phyloP scores from a whole-genome alignment of 2,329 filamentous ascomycete species.

The Fusarium albidum region DNA sequence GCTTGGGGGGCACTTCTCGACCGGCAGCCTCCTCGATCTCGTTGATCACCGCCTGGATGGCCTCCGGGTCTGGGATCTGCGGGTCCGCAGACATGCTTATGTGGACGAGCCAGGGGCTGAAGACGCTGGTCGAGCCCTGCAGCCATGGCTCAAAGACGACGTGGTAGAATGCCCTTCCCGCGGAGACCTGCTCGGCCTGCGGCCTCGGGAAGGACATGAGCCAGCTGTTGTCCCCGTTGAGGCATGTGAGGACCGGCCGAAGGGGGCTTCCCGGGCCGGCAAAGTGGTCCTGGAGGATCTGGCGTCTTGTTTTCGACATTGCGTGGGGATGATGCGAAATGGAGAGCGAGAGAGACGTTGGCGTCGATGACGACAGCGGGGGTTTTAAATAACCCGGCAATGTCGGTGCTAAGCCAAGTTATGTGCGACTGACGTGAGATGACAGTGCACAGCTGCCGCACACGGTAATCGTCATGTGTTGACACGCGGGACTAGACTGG shows the following conservation, averaged over 20 bases:
- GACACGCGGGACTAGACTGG: too few species aligned
- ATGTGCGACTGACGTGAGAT: too few species aligned
- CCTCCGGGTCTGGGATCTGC: conserved; percentile 3
- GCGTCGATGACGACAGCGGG: too few species aligned
- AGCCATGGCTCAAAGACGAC: conserved; percentile 47
- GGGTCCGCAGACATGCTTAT: conserved; percentile 17
- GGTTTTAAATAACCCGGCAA: too few species aligned
- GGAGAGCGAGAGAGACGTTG: too few species aligned
- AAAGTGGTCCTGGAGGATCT: too few species aligned
- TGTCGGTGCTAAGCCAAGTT: too few species aligned
- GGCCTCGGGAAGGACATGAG: conserved; percentile 45
- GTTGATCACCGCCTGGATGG: conserved; percentile 23
- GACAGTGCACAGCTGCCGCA: too few species aligned
- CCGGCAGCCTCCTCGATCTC: conserved; percentile 32
- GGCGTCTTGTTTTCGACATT: too few species aligned
- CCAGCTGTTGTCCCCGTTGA: conserved; percentile 48
- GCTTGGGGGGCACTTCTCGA: too few species aligned
- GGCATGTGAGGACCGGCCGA: conserved; percentile 41
- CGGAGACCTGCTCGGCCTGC: conserved; percentile 22
- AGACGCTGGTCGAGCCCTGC: conserved; percentile 32
- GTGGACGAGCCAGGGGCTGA: conserved; percentile 34
- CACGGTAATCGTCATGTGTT: too few species aligned
- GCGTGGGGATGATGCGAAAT: too few species aligned
- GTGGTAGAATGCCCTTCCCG: conserved; percentile 42
- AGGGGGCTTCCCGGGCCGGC: neutral